Evolutionary conservation across 352 stramenopile species (phyloP).

Genomic region (Globisporangium uncinulatum): DNA sequence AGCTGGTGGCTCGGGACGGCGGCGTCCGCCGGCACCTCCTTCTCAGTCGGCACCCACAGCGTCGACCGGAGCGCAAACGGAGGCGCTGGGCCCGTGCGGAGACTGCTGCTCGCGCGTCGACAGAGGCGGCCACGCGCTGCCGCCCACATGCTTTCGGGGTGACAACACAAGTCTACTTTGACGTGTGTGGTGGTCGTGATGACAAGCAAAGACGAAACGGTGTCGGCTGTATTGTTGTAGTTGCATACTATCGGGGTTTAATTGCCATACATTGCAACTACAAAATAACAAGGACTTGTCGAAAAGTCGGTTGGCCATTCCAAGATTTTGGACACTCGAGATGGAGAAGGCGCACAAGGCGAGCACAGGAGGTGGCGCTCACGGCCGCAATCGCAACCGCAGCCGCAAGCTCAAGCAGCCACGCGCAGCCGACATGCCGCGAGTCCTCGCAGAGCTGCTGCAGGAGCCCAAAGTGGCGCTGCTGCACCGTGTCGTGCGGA

Average conservation of each 20-base stretch:
- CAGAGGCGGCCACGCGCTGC: background rate
- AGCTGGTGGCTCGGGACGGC: slow-evolving; percentile 82
- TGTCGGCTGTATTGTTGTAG: too few species aligned
- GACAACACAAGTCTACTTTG: background rate
- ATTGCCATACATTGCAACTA: background rate
- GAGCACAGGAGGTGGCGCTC: background rate
- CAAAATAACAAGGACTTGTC: background rate
- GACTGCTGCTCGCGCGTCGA: background rate
- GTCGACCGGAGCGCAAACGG: slow-evolving; percentile 31
- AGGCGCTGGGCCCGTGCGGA: background rate
- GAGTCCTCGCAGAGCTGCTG: slow-evolving; percentile 43
- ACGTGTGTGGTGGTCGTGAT: too few species aligned
- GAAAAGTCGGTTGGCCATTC: slow-evolving; percentile 1
- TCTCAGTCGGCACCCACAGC: slow-evolving; percentile 73
- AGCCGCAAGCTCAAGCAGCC: slow-evolving; percentile 33
- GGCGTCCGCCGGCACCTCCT: slow-evolving; percentile 68
- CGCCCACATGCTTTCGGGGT: background rate
- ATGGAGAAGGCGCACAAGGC: too few species aligned
- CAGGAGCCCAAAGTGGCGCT: slow-evolving; percentile 64
- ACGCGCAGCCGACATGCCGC: slow-evolving; percentile 48
- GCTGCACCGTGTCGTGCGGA: slow-evolving; percentile 66
- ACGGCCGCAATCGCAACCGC: slow-evolving; percentile 14
- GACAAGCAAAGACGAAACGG: slow-evolving; percentile 3
- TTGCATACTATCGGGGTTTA: too few species aligned
- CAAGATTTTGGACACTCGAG: too few species aligned